phyloP scores from a whole-genome alignment of 2,329 filamentous ascomycete species.

The Paramyrothecium sp. region DNA sequence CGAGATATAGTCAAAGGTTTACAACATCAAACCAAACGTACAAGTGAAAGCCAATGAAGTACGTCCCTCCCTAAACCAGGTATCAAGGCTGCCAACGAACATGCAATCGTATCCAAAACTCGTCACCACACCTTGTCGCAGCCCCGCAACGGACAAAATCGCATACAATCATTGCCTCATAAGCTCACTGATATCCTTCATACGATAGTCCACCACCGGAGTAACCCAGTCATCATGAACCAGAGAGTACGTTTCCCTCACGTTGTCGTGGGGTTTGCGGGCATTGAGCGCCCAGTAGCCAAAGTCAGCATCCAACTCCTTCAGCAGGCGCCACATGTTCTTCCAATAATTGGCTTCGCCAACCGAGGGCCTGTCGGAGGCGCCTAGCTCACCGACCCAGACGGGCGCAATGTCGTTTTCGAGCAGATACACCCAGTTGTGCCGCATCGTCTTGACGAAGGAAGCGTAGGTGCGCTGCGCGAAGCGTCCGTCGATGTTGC shows the following conservation, averaged over 20 bases:
- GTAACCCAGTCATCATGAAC: constrained; percentile 65
- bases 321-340: constrained; percentile 59
- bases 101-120: not conserved
- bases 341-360: constrained; percentile 66
- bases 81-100: too few species aligned
- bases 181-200: constrained; percentile 59
- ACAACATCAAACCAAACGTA: too few species aligned
- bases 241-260: constrained; percentile 59
- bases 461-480: constrained; percentile 58
- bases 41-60: too few species aligned
- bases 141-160: not conserved
- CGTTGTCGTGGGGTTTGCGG: constrained; percentile 57
- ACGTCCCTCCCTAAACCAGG: too few species aligned
- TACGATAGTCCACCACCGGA: constrained; percentile 59
- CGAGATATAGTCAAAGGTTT: too few species aligned
- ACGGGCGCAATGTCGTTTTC: constrained; percentile 48
- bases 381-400: constrained; percentile 68
- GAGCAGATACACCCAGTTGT: constrained; percentile 66
- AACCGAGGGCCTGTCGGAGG: constrained; percentile 48
- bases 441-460: constrained; percentile 61
- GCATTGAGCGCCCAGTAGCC: constrained; percentile 72
- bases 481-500: constrained; percentile 58
- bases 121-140: not conserved
- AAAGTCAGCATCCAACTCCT: constrained; percentile 60
- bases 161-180: constrained; percentile 30